phyloP scores from a whole-genome alignment of 2,329 filamentous ascomycete species.

The Cordyceps pruinosa region DNA sequence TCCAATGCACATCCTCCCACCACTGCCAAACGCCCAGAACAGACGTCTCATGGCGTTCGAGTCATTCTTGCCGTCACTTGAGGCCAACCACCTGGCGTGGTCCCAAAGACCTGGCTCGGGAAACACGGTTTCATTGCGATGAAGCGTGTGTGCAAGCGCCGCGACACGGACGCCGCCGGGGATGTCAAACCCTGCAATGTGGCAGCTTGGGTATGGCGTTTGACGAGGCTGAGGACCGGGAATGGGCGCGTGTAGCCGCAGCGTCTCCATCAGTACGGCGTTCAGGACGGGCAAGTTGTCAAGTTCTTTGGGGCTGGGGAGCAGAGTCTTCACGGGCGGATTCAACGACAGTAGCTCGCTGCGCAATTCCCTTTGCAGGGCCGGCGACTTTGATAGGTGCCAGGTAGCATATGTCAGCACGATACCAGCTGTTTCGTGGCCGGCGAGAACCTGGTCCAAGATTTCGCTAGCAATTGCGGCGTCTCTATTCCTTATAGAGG shows the following conservation, averaged over 20 bases:
- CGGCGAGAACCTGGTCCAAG: slow-evolving; percentile 70
- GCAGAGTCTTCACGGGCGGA: slow-evolving; percentile 24
- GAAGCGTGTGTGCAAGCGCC: slow-evolving; percentile 47
- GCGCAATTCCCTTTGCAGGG: slow-evolving; percentile 34
- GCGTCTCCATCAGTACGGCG: slow-evolving; percentile 50
- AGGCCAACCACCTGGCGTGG: slow-evolving; percentile 46
- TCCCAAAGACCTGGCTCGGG: slow-evolving; percentile 43
- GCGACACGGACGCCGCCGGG: slow-evolving; percentile 46
- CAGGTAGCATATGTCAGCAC: slow-evolving; percentile 59
- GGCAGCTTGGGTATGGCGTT: slow-evolving; percentile 37
- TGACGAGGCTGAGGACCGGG: slow-evolving; percentile 48
- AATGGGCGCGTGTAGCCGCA: slow-evolving; percentile 50
- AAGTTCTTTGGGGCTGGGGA: slow-evolving; percentile 36
- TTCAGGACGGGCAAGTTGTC: slow-evolving; percentile 47
- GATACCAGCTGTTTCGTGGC: slow-evolving; percentile 71
- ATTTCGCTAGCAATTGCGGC: slow-evolving; percentile 58
- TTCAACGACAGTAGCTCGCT: slow-evolving; percentile 38
- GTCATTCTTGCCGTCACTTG: slow-evolving; percentile 31
- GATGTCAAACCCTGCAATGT: slow-evolving; percentile 34
- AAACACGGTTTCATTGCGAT: slow-evolving; percentile 45
- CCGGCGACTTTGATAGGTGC: slow-evolving; percentile 40
- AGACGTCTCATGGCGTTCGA: slow-evolving; percentile 41
- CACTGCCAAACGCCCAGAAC: slow-evolving; percentile 63
- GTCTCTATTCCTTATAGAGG: slow-evolving; percentile 38
- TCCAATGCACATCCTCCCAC: slow-evolving; percentile 62